A percentile compares a stretch with the other conserved stretches of the same genome.
Evolutionary conservation across 2,329 filamentous ascomycete genomes (phyloP).

Genomic region (Apiospora rasikravindrae): DNA sequence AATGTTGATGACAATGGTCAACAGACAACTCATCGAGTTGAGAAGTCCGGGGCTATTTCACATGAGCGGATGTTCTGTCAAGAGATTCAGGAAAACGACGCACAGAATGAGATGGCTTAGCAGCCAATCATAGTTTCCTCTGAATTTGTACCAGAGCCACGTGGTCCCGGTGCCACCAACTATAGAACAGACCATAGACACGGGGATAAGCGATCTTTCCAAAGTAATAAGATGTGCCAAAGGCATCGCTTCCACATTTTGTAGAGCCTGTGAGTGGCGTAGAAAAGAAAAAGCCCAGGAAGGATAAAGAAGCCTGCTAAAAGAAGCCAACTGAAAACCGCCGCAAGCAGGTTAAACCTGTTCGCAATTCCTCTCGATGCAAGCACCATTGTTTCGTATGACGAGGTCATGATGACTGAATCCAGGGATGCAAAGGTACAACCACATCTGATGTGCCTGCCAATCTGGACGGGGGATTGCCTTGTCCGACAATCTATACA

Average conservation of each 20-base stretch:
- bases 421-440: not conserved
- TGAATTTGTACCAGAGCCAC: not conserved
- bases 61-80: not conserved
- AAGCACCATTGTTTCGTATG: not conserved
- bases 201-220: conserved; percentile 1
- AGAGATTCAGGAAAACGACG: not conserved
- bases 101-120: conserved; percentile 5
- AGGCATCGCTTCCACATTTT: not conserved
- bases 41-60: not conserved
- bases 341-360: conserved; percentile 4
- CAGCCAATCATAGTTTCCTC: not conserved
- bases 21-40: not conserved
- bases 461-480: not conserved
- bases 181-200: not conserved
- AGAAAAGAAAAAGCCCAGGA: not conserved
- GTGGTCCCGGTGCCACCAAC: not conserved
- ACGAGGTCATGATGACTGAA: not conserved
- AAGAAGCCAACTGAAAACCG: not conserved
- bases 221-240: not conserved
- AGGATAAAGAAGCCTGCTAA: not conserved
- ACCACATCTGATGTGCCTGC: not conserved
- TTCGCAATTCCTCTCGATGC: not conserved
- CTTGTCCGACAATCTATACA: not conserved
- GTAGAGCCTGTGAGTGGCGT: not conserved
- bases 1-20: not conserved